Base-by-base conservation (phyloP, 352 stramenopile species). In the Thalassiosira livingstoniorum region DNA sequence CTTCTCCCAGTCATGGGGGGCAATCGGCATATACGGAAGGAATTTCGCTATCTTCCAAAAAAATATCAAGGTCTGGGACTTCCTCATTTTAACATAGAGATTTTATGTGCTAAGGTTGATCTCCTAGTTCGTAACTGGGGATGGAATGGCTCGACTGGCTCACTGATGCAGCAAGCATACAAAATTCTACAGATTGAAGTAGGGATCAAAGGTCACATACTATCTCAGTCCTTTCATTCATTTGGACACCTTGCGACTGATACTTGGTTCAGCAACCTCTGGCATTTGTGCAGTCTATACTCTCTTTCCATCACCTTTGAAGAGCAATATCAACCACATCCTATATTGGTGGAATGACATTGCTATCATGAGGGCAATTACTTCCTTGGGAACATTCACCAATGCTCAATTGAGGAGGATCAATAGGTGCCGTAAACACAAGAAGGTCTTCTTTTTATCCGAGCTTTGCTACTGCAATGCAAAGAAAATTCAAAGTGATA, bases 61-160 rank as follows among this genome's bases (percentile, higher is more conserved):
- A n/a, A 18, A 31, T 82, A 67, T 32, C 74, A 82, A 65, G 65
- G 74, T 3, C 64, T 82, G 2, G 74, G 43, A 1, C 43, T 82
- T 0, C 55, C 64, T n/a, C 71, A 76, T 54, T 42, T 53, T 10
- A 60, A 65, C 18, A 35, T 82, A 2, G 64, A 77, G 15, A 43
- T 54, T 34, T 35, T 80, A 11, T 21, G 15, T n/a, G 7, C 18
- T 7, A 65, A 60, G 47, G 57, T 80, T 0, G 7, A 39, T 18
- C 39, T 39, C 25, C 4, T 80, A n/a, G 11, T 57, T 37, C 2
- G 31, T 10, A 11, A 68, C 47, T 80, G 60, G 61, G 51, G 11
- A 1, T 0, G 34, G 0, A 3, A 25, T 18, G 58, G 37, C 5
- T 35, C 13, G 10, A 45, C 29, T n/a, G 58, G 43, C 11, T 32